Base-by-base conservation (phyloP, 169 alveolate genomes). In the Plasmodium berghei region DNA sequence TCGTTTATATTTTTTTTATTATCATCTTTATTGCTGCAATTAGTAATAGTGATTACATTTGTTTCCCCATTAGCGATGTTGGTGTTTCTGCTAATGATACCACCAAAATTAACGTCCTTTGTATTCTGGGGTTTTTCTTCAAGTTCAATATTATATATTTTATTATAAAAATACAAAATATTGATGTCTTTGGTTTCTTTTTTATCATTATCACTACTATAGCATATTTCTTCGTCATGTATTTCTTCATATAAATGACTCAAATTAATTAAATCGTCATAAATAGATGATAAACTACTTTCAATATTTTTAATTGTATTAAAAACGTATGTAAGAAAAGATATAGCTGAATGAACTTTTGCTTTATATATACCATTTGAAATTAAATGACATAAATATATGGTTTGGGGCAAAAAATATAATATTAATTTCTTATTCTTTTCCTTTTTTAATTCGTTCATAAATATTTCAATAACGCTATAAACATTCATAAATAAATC, bases 371-470 rank as follows among this genome's bases (percentile, higher is more conserved):
- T 66, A 28, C 66, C 45, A 56, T 69, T 67, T 26, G 90, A 67
- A 40, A 83, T 83, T 28, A 83, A 10, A 28, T 69, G 71, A 10
- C 72, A 83, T 20, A 83, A 42, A 83, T 83, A 83, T 34, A 83
- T 83, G 26, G 72, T 71, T 67, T 55, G 28, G 10, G 90, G 45
- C 12, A 54, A 83, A 69, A 83, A 83, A 56, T 55, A 9, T 12
- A 59, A 55, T 55, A 70, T 66, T 16, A 16, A 34, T 67, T 62
- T 66, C 40, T 67, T 83, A 59, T 46, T 46, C 49, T 69, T 83
- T 59, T 83, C 90, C 42, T 83, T 48, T 56, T 67, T 69, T 83
- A 83, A 83, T 83, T 83, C 90, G 3, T 69, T 67, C 70, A 83
- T 54, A 67, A 54, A 83, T 8, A 83, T 6, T 56, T 83, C 90